A percentile compares a stretch with the other conserved stretches of the same genome.
Conservation (phyloP, 2,329 filamentous ascomycete species). For the Trichoderma guizhouense region DNA sequence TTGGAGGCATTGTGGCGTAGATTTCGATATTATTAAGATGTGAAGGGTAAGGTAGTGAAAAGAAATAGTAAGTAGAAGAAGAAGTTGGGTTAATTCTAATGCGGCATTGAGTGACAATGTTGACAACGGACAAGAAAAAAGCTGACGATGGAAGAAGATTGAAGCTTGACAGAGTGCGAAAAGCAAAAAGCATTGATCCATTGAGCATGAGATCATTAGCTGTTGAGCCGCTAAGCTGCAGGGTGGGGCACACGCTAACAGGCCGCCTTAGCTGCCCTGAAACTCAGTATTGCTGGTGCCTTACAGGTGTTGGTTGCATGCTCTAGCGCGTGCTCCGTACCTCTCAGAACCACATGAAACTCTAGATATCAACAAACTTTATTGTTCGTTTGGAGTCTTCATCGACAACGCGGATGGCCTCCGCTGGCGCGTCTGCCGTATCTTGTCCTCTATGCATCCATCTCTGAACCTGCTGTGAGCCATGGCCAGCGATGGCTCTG, state of each 20-base stretch:
- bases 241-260: neutral
- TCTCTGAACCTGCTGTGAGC: conserved; percentile 13
- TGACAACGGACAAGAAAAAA: neutral
- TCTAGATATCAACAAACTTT: neutral
- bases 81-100: neutral
- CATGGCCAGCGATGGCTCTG: conserved; percentile 40
- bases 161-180: neutral
- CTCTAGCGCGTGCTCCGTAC: neutral
- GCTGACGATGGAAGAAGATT: neutral
- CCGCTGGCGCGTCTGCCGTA: neutral
- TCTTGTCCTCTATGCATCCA: neutral
- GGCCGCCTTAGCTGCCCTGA: neutral
- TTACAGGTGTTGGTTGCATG: neutral
- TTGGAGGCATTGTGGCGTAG: conserved; percentile 57
- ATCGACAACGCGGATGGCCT: neutral
- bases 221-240: conserved; percentile 7
- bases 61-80: neutral
- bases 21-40: neutral
- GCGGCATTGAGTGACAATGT: too few species aligned
- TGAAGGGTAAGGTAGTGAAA: neutral
- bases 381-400: neutral
- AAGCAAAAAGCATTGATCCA: neutral
- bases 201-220: conserved; percentile 18
- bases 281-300: neutral
- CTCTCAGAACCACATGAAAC: too few species aligned